A percentile compares a stretch with the other conserved stretches of the same genome.
Conservation (phyloP, 768 basidiomycete species). For the Tylopilus sp. region DNA sequence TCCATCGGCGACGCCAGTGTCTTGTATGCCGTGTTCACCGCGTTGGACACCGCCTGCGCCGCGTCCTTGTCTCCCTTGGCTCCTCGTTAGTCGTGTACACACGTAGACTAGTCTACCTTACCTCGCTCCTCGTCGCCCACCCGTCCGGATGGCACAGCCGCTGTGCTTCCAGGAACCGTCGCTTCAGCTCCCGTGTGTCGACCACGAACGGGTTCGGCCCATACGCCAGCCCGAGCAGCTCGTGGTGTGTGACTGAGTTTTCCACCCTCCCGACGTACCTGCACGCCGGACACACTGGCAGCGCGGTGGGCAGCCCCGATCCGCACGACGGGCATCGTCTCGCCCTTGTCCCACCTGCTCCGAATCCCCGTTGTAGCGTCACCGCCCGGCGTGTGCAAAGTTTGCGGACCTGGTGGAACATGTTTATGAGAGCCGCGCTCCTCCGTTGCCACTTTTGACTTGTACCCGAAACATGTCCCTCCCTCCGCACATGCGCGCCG, state of each 20-base stretch:
- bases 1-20: constrained; percentile 67
- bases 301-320: constrained; percentile 51
- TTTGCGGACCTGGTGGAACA: constrained; percentile 15
- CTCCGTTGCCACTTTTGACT: not conserved
- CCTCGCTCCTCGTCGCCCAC: constrained; percentile 68
- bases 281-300: constrained; percentile 78
- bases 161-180: constrained; percentile 69
- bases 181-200: constrained; percentile 56
- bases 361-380: constrained; percentile 16
- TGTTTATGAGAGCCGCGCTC: constrained; percentile 3
- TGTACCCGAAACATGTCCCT: constrained; percentile 20
- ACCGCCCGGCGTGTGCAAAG: constrained; percentile 1
- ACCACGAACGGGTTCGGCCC: constrained; percentile 70
- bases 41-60: constrained; percentile 51
- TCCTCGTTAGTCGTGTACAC: constrained; percentile 7
- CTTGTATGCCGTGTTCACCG: constrained; percentile 81
- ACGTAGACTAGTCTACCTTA: constrained; percentile 27
- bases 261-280: constrained; percentile 61
- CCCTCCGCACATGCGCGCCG: constrained; percentile 38
- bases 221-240: constrained; percentile 61
- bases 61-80: constrained; percentile 21
- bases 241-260: constrained; percentile 55
- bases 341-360: constrained; percentile 3
- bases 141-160: constrained; percentile 82
- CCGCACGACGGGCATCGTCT: constrained; percentile 62